These are phyloP conservation scores for Russula griseocarnosa DNA, from an alignment of 768 basidiomycete species.

Conservation along the genomic window DNA sequence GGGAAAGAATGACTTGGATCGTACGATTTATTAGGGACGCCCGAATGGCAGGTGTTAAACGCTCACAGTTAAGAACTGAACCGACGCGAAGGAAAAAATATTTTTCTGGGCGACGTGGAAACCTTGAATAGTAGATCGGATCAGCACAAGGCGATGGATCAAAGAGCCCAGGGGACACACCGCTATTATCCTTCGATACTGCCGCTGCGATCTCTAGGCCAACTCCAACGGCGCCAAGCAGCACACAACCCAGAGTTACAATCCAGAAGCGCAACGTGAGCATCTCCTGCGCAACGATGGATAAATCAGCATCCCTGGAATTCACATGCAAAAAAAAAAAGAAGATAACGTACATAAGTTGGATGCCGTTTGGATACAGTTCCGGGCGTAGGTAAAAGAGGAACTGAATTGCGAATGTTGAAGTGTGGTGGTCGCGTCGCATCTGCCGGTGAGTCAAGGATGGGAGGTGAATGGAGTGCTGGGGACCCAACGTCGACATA, in stretches of 20 bases:
- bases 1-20: conserved; percentile 54
- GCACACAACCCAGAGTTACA: conserved; percentile 1
- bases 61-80: conserved; percentile 45
- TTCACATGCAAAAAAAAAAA: neutral
- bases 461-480: neutral
- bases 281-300: conserved; percentile 17
- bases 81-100: conserved; percentile 47
- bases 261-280: conserved; percentile 5
- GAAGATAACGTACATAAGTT: conserved; percentile 9
- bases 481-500: neutral
- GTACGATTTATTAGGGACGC: conserved; percentile 2
- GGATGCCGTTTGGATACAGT: conserved; percentile 13
- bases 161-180: conserved; percentile 1
- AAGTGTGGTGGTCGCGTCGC: neutral
- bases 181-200: conserved; percentile 12
- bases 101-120: conserved; percentile 50
- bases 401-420: conserved; percentile 13
- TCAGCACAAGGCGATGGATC: neutral
- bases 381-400: conserved; percentile 18
- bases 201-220: conserved; percentile 16
- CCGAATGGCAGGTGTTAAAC: neutral
- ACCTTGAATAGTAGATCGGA: conserved; percentile 36
- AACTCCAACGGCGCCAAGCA: conserved; percentile 11
- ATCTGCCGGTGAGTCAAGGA: neutral
- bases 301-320: too few species aligned